phyloP scores from a whole-genome alignment of 1,284 basidiomycete genomes.

The Irpex rosettiformis region DNA sequence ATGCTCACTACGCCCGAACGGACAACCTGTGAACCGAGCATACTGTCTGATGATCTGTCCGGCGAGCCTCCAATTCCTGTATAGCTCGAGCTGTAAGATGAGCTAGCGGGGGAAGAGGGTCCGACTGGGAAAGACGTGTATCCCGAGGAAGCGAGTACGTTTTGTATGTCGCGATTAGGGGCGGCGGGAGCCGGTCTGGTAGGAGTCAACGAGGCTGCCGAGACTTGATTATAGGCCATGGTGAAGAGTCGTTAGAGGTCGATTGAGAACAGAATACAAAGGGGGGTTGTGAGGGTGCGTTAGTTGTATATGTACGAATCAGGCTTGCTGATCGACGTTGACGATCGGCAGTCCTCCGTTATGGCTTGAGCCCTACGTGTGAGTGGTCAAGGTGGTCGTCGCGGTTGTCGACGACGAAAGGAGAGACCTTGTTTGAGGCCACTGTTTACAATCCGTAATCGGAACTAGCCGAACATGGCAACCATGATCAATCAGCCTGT shows the following conservation, averaged over 20 bases:
- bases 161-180: conserved; percentile 47
- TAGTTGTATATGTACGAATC: not conserved
- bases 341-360: not conserved
- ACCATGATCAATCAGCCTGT: conserved; percentile 12
- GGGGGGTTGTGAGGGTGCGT: not conserved
- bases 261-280: conserved; percentile 10
- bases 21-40: conserved; percentile 44
- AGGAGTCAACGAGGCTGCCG: conserved; percentile 48
- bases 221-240: conserved; percentile 49
- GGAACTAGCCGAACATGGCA: conserved; percentile 18
- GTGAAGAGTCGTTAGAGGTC: conserved; percentile 8
- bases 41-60: conserved; percentile 47
- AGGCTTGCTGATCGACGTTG: not conserved
- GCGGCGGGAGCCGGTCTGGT: conserved; percentile 66
- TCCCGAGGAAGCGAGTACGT: conserved; percentile 44
- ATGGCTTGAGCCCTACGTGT: conserved; percentile 1
- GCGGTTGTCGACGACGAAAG: conserved; percentile 17
- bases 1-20: conserved; percentile 71
- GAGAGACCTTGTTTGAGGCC: conserved; percentile 7
- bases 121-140: conserved; percentile 56
- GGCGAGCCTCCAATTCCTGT: conserved; percentile 77
- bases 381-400: conserved; percentile 12
- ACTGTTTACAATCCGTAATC: conserved; percentile 4
- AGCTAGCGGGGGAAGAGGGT: conserved; percentile 47
- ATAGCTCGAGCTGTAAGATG: conserved; percentile 52